Percentiles rank a stretch among this genome's conserved stretches.
Conservation (phyloP, 2,329 filamentous ascomycete genomes). For the Sphaerostilbella broomeana region DNA sequence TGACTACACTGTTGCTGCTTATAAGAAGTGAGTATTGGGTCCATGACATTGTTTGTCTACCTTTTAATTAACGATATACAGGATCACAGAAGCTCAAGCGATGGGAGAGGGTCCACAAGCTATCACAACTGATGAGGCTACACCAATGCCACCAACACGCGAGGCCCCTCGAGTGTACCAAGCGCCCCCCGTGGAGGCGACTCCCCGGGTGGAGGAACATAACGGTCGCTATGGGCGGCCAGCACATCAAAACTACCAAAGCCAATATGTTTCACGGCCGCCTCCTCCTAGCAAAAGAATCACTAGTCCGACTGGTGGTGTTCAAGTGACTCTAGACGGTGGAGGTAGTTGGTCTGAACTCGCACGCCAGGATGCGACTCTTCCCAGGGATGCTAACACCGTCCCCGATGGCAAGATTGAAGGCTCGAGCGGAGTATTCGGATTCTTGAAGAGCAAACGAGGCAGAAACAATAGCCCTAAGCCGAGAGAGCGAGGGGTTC, state of each 20-base stretch:
- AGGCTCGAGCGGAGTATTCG: conserved; percentile 74
- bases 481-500: conserved; percentile 83
- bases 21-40: conserved; percentile 66
- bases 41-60: not conserved
- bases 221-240: conserved; percentile 25
- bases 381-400: conserved; percentile 59
- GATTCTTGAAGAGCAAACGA: conserved; percentile 84
- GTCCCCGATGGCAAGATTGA: conserved; percentile 45
- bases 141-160: conserved; percentile 28
- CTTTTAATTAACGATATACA: conserved; percentile 17
- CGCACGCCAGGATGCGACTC: conserved; percentile 72
- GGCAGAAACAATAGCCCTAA: conserved; percentile 88
- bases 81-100: conserved; percentile 28
- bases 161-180: conserved; percentile 9
- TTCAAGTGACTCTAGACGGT: conserved; percentile 87
- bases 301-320: conserved; percentile 71
- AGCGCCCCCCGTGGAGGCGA: conserved; percentile 11
- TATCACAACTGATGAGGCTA: conserved; percentile 46
- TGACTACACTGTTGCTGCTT: conserved; percentile 82
- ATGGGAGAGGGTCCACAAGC: conserved; percentile 33
- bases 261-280: conserved; percentile 38
- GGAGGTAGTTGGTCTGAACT: conserved; percentile 87
- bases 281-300: conserved; percentile 60
- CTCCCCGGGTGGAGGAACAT: conserved; percentile 19
- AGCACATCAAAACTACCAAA: conserved; percentile 41